phyloP scores from a whole-genome alignment of 2,329 filamentous ascomycete species.

The Aspergillus fumigatus region DNA sequence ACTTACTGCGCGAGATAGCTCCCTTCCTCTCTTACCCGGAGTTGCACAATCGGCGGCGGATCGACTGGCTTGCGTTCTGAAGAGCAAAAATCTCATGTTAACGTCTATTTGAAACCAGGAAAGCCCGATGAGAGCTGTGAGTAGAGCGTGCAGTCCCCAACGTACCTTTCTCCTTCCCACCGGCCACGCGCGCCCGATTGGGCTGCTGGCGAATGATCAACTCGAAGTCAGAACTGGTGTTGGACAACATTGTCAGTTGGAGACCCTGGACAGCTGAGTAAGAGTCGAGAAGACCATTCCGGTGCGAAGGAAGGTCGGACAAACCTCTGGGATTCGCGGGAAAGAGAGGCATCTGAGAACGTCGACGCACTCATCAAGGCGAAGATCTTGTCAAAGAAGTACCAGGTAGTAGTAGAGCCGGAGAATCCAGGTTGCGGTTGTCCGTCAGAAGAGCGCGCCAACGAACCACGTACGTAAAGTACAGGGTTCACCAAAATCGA shows the following conservation, averaged over 20 bases:
- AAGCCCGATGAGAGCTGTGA: background rate
- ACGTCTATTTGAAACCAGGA: conserved; percentile 3
- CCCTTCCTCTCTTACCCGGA: conserved; percentile 49
- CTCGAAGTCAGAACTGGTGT: conserved; percentile 51
- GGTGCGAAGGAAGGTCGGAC: conserved; percentile 15
- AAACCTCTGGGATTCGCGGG: conserved; percentile 41
- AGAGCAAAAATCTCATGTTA: conserved; percentile 10
- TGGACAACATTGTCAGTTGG: conserved; percentile 38
- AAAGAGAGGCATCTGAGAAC: conserved; percentile 38
- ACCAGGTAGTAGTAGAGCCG: conserved; percentile 18
- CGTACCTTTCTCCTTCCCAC: conserved; percentile 70
- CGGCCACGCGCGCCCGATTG: conserved; percentile 61
- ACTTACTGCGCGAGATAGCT: conserved; percentile 58
- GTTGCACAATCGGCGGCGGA: conserved; percentile 74
- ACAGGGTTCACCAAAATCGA: conserved; percentile 13
- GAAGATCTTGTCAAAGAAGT: conserved; percentile 19
- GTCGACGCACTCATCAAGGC: conserved; percentile 42
- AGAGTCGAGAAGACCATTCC: conserved; percentile 23
- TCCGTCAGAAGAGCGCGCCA: conserved; percentile 15
- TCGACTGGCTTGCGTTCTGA: conserved; percentile 81
- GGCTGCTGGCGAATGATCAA: conserved; percentile 64
- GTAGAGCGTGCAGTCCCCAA: conserved; percentile 3
- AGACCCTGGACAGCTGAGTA: conserved; percentile 25
- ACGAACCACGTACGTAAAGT: conserved; percentile 21
- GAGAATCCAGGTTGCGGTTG: conserved; percentile 18